phyloP scores from a whole-genome alignment of 352 stramenopile genomes.

The Phytophthora boehmeriae region DNA sequence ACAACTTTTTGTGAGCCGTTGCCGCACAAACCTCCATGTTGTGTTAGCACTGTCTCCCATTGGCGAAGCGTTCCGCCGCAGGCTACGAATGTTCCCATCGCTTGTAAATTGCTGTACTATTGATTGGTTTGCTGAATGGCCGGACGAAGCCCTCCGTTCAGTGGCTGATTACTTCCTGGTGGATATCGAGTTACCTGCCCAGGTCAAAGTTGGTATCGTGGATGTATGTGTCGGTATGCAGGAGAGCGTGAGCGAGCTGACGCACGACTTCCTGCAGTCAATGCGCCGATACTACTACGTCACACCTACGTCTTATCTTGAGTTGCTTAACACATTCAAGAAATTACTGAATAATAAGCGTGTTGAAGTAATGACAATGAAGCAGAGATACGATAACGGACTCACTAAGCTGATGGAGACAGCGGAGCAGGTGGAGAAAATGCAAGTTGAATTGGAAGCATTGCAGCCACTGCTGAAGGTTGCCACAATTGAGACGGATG shows the following conservation, averaged over 20 bases:
- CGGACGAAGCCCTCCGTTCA: slow-evolving; percentile 91
- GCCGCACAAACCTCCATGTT: slow-evolving; percentile 94
- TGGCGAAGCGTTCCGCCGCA: slow-evolving; percentile 92
- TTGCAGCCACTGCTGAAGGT: slow-evolving; percentile 93
- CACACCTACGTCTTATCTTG: slow-evolving; percentile 95
- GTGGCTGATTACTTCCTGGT: slow-evolving; percentile 94
- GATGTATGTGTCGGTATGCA: slow-evolving; percentile 97
- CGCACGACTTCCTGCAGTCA: slow-evolving; percentile 82
- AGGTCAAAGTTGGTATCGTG: slow-evolving; percentile 88
- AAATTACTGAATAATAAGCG: slow-evolving; percentile 92
- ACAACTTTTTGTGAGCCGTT: slow-evolving; percentile 91
- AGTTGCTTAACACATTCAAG: slow-evolving; percentile 96
- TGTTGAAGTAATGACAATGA: slow-evolving; percentile 90
- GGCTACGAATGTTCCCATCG: slow-evolving; percentile 96
- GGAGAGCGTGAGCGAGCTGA: slow-evolving; percentile 88
- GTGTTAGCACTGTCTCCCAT: slow-evolving; percentile 94
- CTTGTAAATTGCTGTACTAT: slow-evolving; percentile 98
- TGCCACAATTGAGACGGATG: slow-evolving; percentile 91
- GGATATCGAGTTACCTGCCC: slow-evolving; percentile 81
- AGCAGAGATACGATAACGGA: slow-evolving; percentile 93
- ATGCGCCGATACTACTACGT: slow-evolving; percentile 95
- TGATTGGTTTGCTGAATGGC: slow-evolving; percentile 97
- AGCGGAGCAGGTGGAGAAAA: slow-evolving; percentile 93
- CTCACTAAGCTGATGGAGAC: slow-evolving; percentile 94
- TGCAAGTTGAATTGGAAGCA: slow-evolving; percentile 93